phyloP scores from a whole-genome alignment of 257 asterid species.

The Thymus mandschuricus region DNA sequence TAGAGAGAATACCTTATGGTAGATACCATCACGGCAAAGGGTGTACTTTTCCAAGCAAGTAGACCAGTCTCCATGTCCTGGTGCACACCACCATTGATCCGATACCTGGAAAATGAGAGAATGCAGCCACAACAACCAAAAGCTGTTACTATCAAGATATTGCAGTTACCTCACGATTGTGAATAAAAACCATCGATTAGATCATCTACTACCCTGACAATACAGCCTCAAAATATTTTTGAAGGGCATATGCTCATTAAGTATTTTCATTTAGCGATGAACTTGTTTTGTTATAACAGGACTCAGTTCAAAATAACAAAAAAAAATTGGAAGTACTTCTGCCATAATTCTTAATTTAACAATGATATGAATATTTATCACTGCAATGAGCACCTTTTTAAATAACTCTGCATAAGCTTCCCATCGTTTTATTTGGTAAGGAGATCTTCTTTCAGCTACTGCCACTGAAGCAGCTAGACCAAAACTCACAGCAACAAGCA shows the following conservation, averaged over 20 bases:
- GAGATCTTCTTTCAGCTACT: constrained; percentile 89
- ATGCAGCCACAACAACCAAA: constrained; percentile 20
- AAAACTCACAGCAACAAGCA: constrained; percentile 95
- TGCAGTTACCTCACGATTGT: too few species aligned
- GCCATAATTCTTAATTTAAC: neutral
- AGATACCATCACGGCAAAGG: constrained; percentile 88
- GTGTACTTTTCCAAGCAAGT: constrained; percentile 92
- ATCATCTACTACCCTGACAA: neutral
- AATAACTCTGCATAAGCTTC: constrained; percentile 84
- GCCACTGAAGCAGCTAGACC: constrained; percentile 82
- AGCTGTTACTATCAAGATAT: constrained; percentile 2
- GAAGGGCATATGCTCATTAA: neutral
- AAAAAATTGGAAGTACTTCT: neutral
- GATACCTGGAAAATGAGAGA: constrained; percentile 61
- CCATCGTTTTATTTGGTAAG: constrained; percentile 81
- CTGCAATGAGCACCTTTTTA: constrained; percentile 63
- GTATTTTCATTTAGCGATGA: neutral
- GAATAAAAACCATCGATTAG: neutral
- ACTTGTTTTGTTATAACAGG: neutral
- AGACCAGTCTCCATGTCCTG: constrained; percentile 99
- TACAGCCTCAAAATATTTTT: neutral
- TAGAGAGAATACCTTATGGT: constrained; percentile 73
- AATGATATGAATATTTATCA: neutral
- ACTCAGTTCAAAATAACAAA: neutral
- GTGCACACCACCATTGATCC: constrained; percentile 93